These are phyloP conservation scores for Nectriaceae sp. DNA, from an alignment of 2,329 filamentous ascomycete species.

Conservation along the genomic window DNA sequence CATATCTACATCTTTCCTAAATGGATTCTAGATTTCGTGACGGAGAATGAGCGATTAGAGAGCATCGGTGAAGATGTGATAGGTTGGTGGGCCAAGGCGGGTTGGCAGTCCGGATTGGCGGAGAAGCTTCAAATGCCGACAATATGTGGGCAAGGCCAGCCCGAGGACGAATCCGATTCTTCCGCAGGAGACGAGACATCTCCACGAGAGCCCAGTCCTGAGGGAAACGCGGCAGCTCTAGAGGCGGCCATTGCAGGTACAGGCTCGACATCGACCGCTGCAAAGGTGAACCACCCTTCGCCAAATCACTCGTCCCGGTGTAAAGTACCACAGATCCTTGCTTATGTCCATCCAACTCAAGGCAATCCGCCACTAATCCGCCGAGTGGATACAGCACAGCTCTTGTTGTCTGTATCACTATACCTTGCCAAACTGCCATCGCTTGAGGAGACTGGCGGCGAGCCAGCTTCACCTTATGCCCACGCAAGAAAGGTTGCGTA, in stretches of 20 bases:
- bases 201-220: slow-evolving; percentile 25
- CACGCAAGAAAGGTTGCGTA: slow-evolving; percentile 81
- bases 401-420: slow-evolving; percentile 80
- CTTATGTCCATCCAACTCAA: slow-evolving; percentile 73
- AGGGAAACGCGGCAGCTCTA: not conserved
- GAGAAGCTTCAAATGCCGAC: slow-evolving; percentile 75
- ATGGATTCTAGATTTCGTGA: slow-evolving; percentile 86
- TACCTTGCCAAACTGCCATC: slow-evolving; percentile 83
- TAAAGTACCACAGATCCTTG: slow-evolving; percentile 70
- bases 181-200: slow-evolving; percentile 31
- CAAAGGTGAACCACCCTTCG: slow-evolving; percentile 6
- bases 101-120: slow-evolving; percentile 81
- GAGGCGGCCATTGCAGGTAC: not conserved
- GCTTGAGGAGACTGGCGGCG: slow-evolving; percentile 61
- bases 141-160: slow-evolving; percentile 49
- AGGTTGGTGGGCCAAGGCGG: slow-evolving; percentile 93
- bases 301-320: slow-evolving; percentile 21
- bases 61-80: slow-evolving; percentile 89
- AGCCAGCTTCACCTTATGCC: slow-evolving; percentile 69
- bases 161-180: slow-evolving; percentile 40
- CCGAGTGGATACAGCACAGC: slow-evolving; percentile 82
- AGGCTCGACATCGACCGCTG: slow-evolving; percentile 4
- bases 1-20: slow-evolving; percentile 93
- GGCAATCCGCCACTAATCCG: slow-evolving; percentile 67
- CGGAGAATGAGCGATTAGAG: slow-evolving; percentile 77